Percentiles rank a stretch among this genome's conserved stretches.
Evolutionary conservation across 73 alveolate genomes (phyloP).

Genomic region (Paramecium biaurelia): DNA sequence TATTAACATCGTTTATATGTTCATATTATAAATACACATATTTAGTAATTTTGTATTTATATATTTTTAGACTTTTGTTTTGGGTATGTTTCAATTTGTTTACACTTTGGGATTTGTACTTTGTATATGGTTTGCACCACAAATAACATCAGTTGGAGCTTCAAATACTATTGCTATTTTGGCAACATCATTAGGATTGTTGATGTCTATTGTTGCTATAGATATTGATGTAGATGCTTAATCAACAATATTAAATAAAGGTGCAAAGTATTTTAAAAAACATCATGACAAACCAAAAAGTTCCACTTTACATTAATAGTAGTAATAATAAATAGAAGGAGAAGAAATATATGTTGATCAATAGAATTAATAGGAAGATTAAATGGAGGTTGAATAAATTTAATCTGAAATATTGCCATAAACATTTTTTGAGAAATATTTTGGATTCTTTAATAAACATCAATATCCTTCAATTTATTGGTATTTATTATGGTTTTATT

Average conservation of each 20-base stretch:
- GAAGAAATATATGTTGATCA: background rate
- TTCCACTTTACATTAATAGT: background rate
- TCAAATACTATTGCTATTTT: background rate
- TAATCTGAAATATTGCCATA: background rate
- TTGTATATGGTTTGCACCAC: conserved; percentile 44
- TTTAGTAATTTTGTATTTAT: conserved; percentile 11
- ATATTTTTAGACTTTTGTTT: background rate
- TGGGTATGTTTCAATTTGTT: conserved; percentile 1
- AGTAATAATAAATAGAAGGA: background rate
- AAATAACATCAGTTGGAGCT: background rate
- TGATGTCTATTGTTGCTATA: conserved; percentile 2
- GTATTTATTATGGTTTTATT: background rate
- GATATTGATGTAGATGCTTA: conserved; percentile 26
- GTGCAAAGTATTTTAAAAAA: background rate
- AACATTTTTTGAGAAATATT: background rate
- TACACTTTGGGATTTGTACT: background rate
- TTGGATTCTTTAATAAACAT: background rate
- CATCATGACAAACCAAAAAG: background rate
- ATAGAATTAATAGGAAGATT: background rate
- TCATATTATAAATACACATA: background rate
- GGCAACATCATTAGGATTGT: background rate
- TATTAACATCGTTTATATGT: conserved; percentile 14
- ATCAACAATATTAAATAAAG: background rate
- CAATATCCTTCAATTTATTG: conserved; percentile 7
- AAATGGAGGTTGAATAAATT: background rate